These are phyloP conservation scores for Periconia sp. DNA, from an alignment of 2,329 filamentous ascomycete genomes.

Conservation along the genomic window DNA sequence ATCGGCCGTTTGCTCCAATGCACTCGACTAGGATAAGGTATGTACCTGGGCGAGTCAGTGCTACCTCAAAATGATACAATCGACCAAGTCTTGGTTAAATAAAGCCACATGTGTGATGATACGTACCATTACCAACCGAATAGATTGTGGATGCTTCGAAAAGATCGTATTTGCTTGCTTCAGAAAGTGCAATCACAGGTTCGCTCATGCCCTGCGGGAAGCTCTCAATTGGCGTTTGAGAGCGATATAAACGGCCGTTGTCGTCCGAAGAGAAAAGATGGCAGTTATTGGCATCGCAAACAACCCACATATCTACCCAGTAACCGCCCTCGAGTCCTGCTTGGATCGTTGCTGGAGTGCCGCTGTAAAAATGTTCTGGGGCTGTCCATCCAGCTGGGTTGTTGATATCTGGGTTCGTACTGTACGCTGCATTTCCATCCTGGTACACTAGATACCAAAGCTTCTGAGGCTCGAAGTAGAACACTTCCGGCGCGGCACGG, in stretches of 20 bases:
- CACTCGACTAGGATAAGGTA: conserved; percentile 43
- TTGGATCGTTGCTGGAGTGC: conserved; percentile 35
- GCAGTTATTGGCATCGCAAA: conserved; percentile 42
- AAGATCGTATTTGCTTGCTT: conserved; percentile 30
- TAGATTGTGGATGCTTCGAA: conserved; percentile 47
- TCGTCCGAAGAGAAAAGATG: conserved; percentile 48
- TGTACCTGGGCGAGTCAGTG: too few relatives aligned
- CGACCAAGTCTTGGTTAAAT: too few relatives aligned
- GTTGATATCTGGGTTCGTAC: conserved; percentile 45
- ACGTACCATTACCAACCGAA: conserved; percentile 29
- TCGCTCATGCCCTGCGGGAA: conserved; percentile 44
- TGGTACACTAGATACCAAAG: conserved; percentile 49
- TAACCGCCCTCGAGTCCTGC: conserved; percentile 40
- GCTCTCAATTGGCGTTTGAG: conserved; percentile 33
- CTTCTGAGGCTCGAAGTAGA: conserved; percentile 46
- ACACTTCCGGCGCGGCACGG: conserved; percentile 46
- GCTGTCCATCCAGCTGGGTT: conserved; percentile 46
- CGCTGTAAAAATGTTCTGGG: conserved; percentile 40
- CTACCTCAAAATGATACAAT: too few relatives aligned
- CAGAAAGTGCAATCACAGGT: conserved; percentile 38
- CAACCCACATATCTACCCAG: conserved; percentile 51
- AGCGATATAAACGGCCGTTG: conserved; percentile 46
- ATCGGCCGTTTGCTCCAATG: conserved; percentile 38
- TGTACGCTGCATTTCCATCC: conserved; percentile 48
- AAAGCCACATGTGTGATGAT: conserved; percentile 7